Base-by-base conservation (phyloP, 306 rosid species). In the Erythrophleum fordii region DNA sequence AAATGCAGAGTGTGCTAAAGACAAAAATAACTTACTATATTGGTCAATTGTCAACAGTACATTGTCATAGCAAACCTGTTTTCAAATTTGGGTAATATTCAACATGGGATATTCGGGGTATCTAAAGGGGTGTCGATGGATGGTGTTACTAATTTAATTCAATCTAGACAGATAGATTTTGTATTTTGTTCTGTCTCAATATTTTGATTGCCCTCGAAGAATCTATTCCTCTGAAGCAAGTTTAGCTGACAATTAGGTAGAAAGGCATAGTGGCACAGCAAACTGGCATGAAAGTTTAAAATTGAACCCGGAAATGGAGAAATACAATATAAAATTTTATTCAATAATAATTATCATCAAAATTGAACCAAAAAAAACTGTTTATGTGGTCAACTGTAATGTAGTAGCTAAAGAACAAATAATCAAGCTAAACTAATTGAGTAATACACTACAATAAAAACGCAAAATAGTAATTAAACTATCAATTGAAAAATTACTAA, bases 61-160 rank as follows among this genome's bases (percentile, higher is more conserved):
- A 55, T 23, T 66, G 34, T 44, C 0, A 52, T 18, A n/a, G 55
- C 55, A 49, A 17, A 16, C 7, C 4, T 17, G 55, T 49, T 17
- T 2, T 17, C 1, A 13, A 16, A 16, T 49, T 49, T 16, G 4
- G 55, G 3, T 16, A 31, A 18, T 35, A 16, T 23, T 10, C 51
- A 31, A 55, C 26, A 66, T 65, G 58, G 65, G 45, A 81, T 85
- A 85, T 77, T 81, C 75, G 60, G 59, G 66, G 81, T 65, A 81
- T 69, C 31, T 17, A 3, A 0, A 18, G 31, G 74, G 42, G 17
- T 49, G 59, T 64, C 16, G 8, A 79, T 73, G 31, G 66, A 29
- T 34, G 8, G 18, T 45, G 42, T 72, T 71, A 34, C 55, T 31
- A 16, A 72, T 77, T 73, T 35, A 66, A 48, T 55, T 59, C 20